A percentile compares a stretch with the other conserved stretches of the same genome.
phyloP scores from a whole-genome alignment of 2,329 filamentous ascomycete species.

The Fusarium mundagurra region DNA sequence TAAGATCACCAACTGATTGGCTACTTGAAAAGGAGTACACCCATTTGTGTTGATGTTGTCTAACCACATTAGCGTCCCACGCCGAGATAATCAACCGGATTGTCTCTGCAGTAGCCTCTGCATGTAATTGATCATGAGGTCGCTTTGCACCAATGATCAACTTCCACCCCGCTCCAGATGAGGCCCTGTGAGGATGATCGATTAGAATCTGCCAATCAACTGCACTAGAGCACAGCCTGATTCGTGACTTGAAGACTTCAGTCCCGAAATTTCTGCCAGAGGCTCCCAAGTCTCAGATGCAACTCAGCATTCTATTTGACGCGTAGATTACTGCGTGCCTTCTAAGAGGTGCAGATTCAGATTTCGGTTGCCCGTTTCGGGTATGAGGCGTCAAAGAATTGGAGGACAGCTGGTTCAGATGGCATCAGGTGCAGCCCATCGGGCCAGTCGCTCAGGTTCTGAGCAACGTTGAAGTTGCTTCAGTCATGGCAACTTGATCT shows the following conservation, averaged over 20 bases:
- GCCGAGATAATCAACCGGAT: neutral
- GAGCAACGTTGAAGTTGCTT: neutral
- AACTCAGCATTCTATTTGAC: neutral
- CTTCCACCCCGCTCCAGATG: neutral
- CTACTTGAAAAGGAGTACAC: too few species aligned
- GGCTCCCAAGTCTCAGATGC: neutral
- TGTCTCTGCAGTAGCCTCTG: neutral
- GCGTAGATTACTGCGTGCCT: neutral
- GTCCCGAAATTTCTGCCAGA: neutral
- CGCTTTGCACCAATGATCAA: neutral
- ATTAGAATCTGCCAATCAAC: neutral
- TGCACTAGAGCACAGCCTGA: neutral
- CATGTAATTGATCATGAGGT: neutral
- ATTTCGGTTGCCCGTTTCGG: neutral
- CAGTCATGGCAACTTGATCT: neutral
- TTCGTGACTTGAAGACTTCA: neutral
- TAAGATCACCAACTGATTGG: rapidly evolving
- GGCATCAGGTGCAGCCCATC: neutral
- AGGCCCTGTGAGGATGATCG: neutral
- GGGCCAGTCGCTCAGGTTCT: neutral
- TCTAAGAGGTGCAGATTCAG: neutral
- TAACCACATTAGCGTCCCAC: neutral
- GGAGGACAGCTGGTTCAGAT: neutral
- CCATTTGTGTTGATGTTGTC: too few species aligned
- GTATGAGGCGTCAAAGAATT: neutral